Percentiles rank a stretch among this genome's conserved stretches.
phyloP scores from a whole-genome alignment of 345 rosid species.

The Eutrema japonicum region DNA sequence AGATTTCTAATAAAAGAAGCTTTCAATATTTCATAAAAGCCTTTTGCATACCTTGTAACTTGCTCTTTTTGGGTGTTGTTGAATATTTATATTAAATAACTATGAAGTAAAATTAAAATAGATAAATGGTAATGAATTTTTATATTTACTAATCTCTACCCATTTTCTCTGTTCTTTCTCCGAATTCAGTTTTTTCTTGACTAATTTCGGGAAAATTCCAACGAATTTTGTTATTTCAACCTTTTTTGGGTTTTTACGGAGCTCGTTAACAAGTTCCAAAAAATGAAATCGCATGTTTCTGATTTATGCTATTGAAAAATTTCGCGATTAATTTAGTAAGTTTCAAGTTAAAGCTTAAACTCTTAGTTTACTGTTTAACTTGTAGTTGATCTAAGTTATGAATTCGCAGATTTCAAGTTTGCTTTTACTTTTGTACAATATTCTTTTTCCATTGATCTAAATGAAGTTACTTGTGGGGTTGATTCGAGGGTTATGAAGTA shows the following conservation, averaged over 20 bases:
- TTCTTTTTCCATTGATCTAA: background rate
- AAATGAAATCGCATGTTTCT: slow-evolving; percentile 27
- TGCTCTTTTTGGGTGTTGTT: background rate
- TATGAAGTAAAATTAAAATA: background rate
- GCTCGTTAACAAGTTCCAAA: too few species aligned
- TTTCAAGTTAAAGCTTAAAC: background rate
- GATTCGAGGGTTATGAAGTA: slow-evolving; percentile 1
- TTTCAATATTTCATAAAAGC: background rate
- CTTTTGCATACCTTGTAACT: slow-evolving; percentile 1
- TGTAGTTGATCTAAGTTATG: slow-evolving; percentile 31
- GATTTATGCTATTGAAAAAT: background rate
- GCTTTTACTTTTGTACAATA: background rate
- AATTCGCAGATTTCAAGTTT: slow-evolving; percentile 8
- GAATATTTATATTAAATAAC: background rate
- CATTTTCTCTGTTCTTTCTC: slow-evolving; percentile 33
- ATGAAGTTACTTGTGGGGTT: slow-evolving; percentile 12
- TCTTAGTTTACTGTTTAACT: slow-evolving; percentile 16
- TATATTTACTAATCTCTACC: slow-evolving; percentile 41
- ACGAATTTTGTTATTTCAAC: background rate
- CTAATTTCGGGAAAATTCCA: slow-evolving; percentile 21
- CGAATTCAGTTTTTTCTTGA: slow-evolving; percentile 41
- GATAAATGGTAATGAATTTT: too few species aligned
- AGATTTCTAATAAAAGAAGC: slow-evolving; percentile 10
- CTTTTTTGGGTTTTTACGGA: background rate
- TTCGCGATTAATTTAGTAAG: background rate